Percentiles rank a stretch among this genome's conserved stretches.
phyloP scores from a whole-genome alignment of 192 early-diverging fungal species.

The Coemansia sp. region DNA sequence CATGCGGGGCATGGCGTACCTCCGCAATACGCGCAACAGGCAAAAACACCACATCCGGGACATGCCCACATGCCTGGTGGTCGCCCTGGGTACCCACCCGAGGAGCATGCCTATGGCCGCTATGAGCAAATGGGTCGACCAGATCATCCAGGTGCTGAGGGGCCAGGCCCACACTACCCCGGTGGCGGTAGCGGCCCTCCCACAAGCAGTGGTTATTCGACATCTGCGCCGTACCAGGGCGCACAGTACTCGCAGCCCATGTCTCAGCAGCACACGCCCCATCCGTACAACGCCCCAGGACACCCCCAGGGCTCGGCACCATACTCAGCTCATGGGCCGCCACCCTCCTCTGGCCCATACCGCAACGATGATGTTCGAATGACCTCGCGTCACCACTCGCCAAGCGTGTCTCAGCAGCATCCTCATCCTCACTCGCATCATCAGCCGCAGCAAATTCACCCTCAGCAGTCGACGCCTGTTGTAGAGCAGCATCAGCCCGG shows the following conservation, averaged over 20 bases:
- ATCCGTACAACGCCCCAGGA: constrained; percentile 27
- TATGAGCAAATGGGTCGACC: constrained; percentile 30
- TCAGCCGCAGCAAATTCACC: constrained; percentile 6
- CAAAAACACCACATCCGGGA: constrained; percentile 13
- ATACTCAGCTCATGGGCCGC: constrained; percentile 21
- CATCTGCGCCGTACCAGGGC: constrained; percentile 15
- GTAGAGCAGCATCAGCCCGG: constrained; percentile 12
- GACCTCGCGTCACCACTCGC: constrained; percentile 42
- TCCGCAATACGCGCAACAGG: constrained; percentile 20
- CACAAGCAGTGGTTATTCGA: constrained; percentile 12
- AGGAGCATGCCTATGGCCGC: constrained; percentile 32
- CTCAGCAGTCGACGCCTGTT: constrained; percentile 20
- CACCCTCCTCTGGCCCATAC: constrained; percentile 22
- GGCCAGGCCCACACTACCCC: constrained; percentile 23
- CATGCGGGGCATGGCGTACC: constrained; percentile 6
- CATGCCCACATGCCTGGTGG: constrained; percentile 17
- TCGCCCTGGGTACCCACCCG: constrained; percentile 33
- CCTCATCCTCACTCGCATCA: constrained; percentile 17
- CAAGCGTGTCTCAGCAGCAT: constrained; percentile 31
- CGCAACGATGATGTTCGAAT: constrained; percentile 27
- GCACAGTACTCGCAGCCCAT: constrained; percentile 34
- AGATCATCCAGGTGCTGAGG: constrained; percentile 22
- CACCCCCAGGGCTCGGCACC: constrained; percentile 21
- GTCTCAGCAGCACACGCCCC: constrained; percentile 26
- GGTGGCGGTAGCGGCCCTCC: constrained; percentile 18